Conservation (phyloP, 306 rosid genomes). For the Dalbergia cultrata region DNA sequence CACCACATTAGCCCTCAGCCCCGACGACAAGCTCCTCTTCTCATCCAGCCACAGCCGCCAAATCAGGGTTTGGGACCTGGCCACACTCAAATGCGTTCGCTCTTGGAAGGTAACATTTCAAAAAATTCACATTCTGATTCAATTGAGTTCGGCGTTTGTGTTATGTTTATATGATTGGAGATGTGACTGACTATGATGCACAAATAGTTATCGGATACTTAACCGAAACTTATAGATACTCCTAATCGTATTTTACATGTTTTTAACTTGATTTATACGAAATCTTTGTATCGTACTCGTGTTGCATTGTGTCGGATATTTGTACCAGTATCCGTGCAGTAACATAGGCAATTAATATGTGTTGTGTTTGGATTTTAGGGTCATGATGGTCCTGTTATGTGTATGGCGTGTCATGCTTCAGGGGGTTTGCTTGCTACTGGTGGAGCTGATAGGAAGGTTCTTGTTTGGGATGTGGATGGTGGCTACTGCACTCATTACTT, state of each 20-base stretch:
- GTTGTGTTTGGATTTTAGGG: slow-evolving; percentile 59
- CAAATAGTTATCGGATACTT: no score
- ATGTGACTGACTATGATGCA: no score
- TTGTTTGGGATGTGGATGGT: slow-evolving; percentile 95
- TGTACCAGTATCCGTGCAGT: no score
- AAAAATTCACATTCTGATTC: slow-evolving; percentile 7
- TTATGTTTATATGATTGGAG: no score
- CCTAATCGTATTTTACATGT: no score
- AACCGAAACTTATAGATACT: no score
- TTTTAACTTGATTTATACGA: no score
- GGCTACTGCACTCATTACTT: slow-evolving; percentile 94
- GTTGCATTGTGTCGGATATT: no score
- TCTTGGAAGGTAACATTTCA: slow-evolving; percentile 85
- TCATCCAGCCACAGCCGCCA: slow-evolving; percentile 82
- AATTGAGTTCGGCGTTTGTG: background rate
- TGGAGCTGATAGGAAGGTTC: slow-evolving; percentile 93
- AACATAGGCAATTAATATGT: background rate
- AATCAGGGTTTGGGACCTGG: slow-evolving; percentile 89
- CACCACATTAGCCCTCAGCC: slow-evolving; percentile 80
- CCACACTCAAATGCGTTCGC: slow-evolving; percentile 74
- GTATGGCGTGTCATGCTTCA: slow-evolving; percentile 83
- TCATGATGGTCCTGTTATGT: slow-evolving; percentile 97
- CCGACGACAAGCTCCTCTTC: slow-evolving; percentile 75
- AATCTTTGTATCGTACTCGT: no score
- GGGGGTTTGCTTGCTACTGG: slow-evolving; percentile 94